Evolutionary conservation across 2,329 filamentous ascomycete species (phyloP), one percentile per base, ranked within the genome.

Genomic region (Alternaria sp.): DNA sequence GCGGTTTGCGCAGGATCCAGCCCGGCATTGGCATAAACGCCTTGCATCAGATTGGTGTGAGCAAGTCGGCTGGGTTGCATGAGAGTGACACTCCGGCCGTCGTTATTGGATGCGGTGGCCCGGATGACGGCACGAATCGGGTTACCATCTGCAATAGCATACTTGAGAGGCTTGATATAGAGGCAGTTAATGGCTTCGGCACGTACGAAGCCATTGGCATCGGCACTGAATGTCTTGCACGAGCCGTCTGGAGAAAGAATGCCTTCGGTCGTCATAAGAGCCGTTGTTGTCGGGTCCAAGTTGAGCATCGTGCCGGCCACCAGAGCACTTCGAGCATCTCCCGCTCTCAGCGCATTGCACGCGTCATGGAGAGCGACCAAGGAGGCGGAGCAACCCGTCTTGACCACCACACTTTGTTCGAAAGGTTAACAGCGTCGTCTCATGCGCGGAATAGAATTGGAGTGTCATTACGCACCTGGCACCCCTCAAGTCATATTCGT

Each of bases 21-120:
- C 29, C 54, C 56, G 0, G 51, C 57, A 42, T 24, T 37, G 5
- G 29, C 21, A 51, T 64, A 64, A 1, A 56, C 52, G 5, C 56
- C n/a, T 0, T 50, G 49, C 14, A 61, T 29, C 29, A 63, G 31
- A 5, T 67, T 63, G 0, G 61, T 66, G 55, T 81, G 80, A 1
- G 78, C 71, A 85, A 66, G 86, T 84, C 73, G 1, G 50, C 71
- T 74, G 1, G 29, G 29, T 33, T 33, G 29, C 29, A 33, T 33
- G 29, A 33, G 9, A 10, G 29, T 33, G 29, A 33, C 29, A 33
- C 29, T 33, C 8, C 11, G 29, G 2, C 71, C 71, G 33, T 63
- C 51, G 13, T 41, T 24, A 42, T 68, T 64, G 28, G 39, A 45
- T 3, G 63, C 70, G 4, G 66, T 59, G 1, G 63, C 66, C 6